These are phyloP conservation scores for Nissolia schottii DNA, from an alignment of 306 rosid genomes.

Conservation along the genomic window DNA sequence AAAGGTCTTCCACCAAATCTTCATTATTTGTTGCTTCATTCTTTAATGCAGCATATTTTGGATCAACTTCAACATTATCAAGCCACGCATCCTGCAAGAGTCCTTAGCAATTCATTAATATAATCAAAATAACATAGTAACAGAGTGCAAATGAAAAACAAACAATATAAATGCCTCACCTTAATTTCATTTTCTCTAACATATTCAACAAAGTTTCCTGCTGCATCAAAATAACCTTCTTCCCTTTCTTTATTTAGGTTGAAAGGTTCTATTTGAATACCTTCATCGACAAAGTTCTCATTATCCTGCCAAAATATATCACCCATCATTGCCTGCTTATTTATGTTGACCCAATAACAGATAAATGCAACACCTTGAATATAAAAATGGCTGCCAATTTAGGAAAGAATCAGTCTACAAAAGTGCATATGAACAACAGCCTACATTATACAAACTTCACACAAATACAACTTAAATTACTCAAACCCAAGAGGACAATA, in stretches of 20 bases:
- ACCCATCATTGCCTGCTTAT: constrained; percentile 42
- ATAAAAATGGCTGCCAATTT: constrained; percentile 17
- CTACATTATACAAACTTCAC: not conserved
- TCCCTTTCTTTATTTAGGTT: constrained; percentile 86
- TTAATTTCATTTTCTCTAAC: constrained; percentile 55
- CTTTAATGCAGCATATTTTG: constrained; percentile 56
- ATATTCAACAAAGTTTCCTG: constrained; percentile 82
- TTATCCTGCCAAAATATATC: constrained; percentile 53
- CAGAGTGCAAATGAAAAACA: not conserved
- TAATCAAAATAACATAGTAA: not conserved
- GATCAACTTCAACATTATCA: constrained; percentile 72
- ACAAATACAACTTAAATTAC: not conserved
- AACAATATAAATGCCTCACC: constrained; percentile 22
- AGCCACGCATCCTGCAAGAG: constrained; percentile 86
- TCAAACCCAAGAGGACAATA: not conserved
- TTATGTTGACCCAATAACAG: constrained; percentile 33
- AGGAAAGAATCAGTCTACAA: constrained; percentile 12
- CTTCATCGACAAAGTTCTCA: constrained; percentile 66
- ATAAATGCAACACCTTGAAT: constrained; percentile 33
- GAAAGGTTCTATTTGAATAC: constrained; percentile 89
- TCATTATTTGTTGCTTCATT: constrained; percentile 30
- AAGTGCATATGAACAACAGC: not conserved
- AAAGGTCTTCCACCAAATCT: constrained; percentile 52
- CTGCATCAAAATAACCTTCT: constrained; percentile 85
- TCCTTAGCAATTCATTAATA: constrained; percentile 13